Base-by-base conservation (phyloP, 1,284 basidiomycete species). In the Rhodotorula sp. region DNA sequence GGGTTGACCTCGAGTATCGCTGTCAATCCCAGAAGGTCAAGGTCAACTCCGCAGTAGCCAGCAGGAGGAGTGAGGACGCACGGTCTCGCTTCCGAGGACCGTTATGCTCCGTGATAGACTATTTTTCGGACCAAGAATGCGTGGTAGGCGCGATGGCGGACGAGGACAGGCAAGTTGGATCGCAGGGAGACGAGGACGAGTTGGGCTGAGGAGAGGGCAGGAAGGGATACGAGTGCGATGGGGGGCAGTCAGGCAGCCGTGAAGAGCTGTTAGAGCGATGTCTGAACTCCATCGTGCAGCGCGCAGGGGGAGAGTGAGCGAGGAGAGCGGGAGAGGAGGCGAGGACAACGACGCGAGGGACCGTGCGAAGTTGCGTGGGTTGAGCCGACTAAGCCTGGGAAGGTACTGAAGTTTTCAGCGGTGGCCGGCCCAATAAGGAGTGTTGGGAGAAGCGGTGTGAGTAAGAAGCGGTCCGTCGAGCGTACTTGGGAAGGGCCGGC, bases 151-250 rank as follows among this genome's bases (percentile, higher is more conserved):
- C 48, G 30, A n/a, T 51, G 48, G 8, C 59, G 31, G 16, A 37
- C 22, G 48, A 51, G 48, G 10, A 28, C 4, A 15, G 10, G 31
- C 15, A 60, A n/a, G 48, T 60, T 48, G 16, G 31, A 13, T 4
- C 59, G n/a, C 4, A 51, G n/a, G 4, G 59, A 48, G 16, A 46
- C 59, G n/a, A 50, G 2, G 59, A 48, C 59, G 48, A 60, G 59
- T n/a, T 60, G 31, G 18, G 34, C n/a, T 0, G 48, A 34, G 8
- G 59, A 37, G 31, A 60, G 59, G 7, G n/a, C 9, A 7, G 22
- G 8, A 34, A 60, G 13, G n/a, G 31, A 28, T 1, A 31, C 13
- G 48, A 51, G 48, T 4, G 31, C 4, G 15, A 60, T 26, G n/a
- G 24, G 34, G 34, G 4, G 48, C 22, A 9, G 31, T 13, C 22